phyloP scores from a whole-genome alignment of 139 green algal genomes.

The Chlorella sp. region DNA sequence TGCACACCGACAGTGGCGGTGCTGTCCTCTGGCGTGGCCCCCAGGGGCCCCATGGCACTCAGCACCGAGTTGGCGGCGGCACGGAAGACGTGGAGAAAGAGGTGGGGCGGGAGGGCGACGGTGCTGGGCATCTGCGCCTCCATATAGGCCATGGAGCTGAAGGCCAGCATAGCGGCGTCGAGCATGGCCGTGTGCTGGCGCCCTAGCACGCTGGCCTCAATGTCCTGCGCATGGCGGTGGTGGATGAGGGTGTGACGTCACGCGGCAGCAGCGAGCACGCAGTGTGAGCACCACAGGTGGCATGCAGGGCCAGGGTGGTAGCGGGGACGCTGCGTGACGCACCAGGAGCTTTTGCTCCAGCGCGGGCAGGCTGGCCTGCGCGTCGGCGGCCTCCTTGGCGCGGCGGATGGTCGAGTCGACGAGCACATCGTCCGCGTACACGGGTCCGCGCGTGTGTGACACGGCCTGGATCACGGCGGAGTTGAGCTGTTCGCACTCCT shows the following conservation, averaged over 20 bases:
- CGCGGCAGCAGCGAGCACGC: too few species aligned
- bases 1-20: too few species aligned
- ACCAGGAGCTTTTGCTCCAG: neutral
- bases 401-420: neutral
- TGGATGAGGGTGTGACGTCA: too few species aligned
- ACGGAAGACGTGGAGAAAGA: neutral
- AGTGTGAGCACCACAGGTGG: too few species aligned
- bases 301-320: too few species aligned
- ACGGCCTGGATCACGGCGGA: neutral
- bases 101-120: neutral
- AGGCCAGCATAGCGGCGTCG: neutral
- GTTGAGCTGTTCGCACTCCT: neutral
- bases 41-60: too few species aligned
- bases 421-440: neutral
- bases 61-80: neutral
- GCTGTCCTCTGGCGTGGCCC: too few species aligned
- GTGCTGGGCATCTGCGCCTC: neutral
- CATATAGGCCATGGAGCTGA: neutral
- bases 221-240: too few species aligned
- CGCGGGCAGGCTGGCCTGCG: neutral
- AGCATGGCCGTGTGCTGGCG: neutral
- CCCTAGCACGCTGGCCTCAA: neutral
- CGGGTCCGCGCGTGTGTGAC: neutral
- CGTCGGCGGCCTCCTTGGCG: neutral
- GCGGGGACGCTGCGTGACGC: too few species aligned